Base-by-base conservation (phyloP, 1,284 basidiomycete genomes). In the Ceratobasidium sp. region DNA sequence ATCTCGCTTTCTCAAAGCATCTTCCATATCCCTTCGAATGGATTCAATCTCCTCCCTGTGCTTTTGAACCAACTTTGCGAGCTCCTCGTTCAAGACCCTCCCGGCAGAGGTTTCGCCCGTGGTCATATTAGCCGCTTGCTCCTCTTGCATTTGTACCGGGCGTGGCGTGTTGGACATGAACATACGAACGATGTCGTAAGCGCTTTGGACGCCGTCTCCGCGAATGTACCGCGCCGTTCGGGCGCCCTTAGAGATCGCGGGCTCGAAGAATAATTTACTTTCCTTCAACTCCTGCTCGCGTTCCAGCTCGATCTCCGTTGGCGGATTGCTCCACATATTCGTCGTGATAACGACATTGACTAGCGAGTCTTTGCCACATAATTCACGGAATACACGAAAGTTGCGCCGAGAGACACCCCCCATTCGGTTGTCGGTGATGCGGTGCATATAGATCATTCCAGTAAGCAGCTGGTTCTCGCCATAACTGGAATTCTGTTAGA, bases 311-410 rank as follows among this genome's bases (percentile, higher is more conserved):
- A 14, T 33, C 41, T 27, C 27, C 9, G 19, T 50, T 11, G 67
- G 19, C 24, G 56, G 29, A 66, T 76, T 74, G 57, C 79, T 79
- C 83, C 83, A 84, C 78, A 82, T 84, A 0, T 83, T 83, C 9
- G 82, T 83, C 7, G 78, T 79, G 5, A 83, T 75, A 1, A 80
- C 63, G 3, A 81, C 79, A 19, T 77, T 79, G 29, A 66, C 51
- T 24, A 79, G 73, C 14, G 77, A 78, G 17, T 77, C 63, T 6
- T 79, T 73, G 2, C 81, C 82, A 62, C 82, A 83, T 1, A 82
- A 76, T 19, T 79, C 73, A 7, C 75, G 77, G 65, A 82, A 81
- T 78, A 82, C 79, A n/a, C 75, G 64, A 7, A 82, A 67, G 62
- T 81, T 81, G 29, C 78, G 78, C 1, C 75, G 50, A 4, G 79